Conservation (phyloP, 1,284 basidiomycete genomes). For the Trichosporon ovoides region DNA sequence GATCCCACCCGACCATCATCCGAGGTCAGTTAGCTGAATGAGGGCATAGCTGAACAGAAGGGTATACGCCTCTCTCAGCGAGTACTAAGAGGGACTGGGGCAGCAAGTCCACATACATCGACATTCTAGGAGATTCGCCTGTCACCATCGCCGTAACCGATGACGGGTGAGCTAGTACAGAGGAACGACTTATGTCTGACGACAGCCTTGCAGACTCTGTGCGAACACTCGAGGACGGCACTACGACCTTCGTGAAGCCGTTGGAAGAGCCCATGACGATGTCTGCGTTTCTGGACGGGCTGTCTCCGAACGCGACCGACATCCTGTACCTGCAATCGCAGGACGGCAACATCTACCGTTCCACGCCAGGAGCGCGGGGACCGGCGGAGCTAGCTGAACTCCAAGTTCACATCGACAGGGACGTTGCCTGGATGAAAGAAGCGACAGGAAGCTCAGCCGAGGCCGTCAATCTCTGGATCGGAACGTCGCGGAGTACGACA, state of each 20-base stretch:
- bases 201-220: slow-evolving; percentile 72
- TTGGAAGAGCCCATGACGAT: slow-evolving; percentile 63
- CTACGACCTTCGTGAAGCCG: slow-evolving; percentile 73
- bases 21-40: slow-evolving; percentile 53
- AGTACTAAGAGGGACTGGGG: slow-evolving; percentile 24
- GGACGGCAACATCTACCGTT: slow-evolving; percentile 72
- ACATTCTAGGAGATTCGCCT: slow-evolving; percentile 54
- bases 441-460: slow-evolving; percentile 67
- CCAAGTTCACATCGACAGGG: slow-evolving; percentile 60
- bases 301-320: slow-evolving; percentile 39
- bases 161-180: slow-evolving; percentile 58
- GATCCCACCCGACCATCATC: slow-evolving; percentile 73
- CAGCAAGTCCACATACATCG: slow-evolving; percentile 26
- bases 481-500: slow-evolving; percentile 66
- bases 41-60: slow-evolving; percentile 30
- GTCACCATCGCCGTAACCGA: slow-evolving; percentile 78
- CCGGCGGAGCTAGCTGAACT: slow-evolving; percentile 62
- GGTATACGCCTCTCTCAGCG: slow-evolving; percentile 20
- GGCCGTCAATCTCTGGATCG: slow-evolving; percentile 88
- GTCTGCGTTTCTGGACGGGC: slow-evolving; percentile 52
- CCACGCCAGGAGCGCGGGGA: slow-evolving; percentile 19
- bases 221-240: slow-evolving; percentile 52
- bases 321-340: slow-evolving; percentile 79
- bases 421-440: slow-evolving; percentile 67
- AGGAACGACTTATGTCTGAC: neutral